phyloP scores from a whole-genome alignment of 2,329 filamentous ascomycete genomes.

The Xylariomycetidae sp. region DNA sequence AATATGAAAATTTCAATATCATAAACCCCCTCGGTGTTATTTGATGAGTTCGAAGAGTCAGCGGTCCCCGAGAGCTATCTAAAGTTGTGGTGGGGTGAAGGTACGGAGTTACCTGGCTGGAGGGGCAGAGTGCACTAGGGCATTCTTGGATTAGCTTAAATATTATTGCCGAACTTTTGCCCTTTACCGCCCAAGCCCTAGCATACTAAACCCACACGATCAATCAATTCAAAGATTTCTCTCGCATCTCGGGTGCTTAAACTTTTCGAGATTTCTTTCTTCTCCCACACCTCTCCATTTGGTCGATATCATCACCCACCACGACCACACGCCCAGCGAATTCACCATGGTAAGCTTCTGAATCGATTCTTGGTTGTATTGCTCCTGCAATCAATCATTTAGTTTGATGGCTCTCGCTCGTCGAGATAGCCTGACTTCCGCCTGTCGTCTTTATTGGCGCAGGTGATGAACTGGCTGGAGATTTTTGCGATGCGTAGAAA shows the following conservation, averaged over 20 bases:
- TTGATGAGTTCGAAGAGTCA: too few species aligned
- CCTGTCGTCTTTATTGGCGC: slow-evolving; percentile 37
- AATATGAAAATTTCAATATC: too few species aligned
- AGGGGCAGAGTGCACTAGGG: slow-evolving; percentile 15
- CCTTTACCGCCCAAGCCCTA: too few species aligned
- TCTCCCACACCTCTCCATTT: slow-evolving; percentile 26
- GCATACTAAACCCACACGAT: slow-evolving; percentile 24
- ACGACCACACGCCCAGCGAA: slow-evolving; percentile 39
- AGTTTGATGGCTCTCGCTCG: slow-evolving; percentile 26
- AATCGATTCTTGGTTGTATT: slow-evolving; percentile 25
- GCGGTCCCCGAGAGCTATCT: too few species aligned
- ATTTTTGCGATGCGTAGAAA: slow-evolving; percentile 46
- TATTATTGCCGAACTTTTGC: neutral
- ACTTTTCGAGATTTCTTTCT: slow-evolving; percentile 24
- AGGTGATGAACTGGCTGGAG: slow-evolving; percentile 67
- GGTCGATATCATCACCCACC: slow-evolving; percentile 40
- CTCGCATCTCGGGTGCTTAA: slow-evolving; percentile 14
- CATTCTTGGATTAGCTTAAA: slow-evolving; percentile 4
- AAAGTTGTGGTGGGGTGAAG: slow-evolving; percentile 10
- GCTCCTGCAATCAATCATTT: slow-evolving; percentile 23
- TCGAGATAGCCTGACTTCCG: slow-evolving; percentile 35
- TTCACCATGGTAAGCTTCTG: slow-evolving; percentile 58
- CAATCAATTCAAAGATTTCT: slow-evolving; percentile 14
- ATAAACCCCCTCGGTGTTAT: too few species aligned
- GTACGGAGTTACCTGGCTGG: slow-evolving; percentile 6